phyloP scores from a whole-genome alignment of 2,329 filamentous ascomycete genomes.

The Periconia macrospinosa region DNA sequence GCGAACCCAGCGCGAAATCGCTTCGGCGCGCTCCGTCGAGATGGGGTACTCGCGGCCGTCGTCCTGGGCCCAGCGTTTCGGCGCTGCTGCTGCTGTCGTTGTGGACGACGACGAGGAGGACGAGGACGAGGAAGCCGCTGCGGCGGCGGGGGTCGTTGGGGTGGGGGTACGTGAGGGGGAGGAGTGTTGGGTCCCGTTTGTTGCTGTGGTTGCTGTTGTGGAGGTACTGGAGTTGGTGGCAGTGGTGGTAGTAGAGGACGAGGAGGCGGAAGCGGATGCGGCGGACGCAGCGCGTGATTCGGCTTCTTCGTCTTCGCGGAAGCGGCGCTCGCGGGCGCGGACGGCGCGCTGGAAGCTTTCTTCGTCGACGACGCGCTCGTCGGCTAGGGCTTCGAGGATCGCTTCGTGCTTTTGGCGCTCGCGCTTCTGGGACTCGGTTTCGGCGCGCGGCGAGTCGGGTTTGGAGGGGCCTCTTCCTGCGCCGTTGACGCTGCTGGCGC shows the following conservation, averaged over 20 bases:
- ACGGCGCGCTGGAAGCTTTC: constrained; percentile 66
- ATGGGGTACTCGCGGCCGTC: constrained; percentile 71
- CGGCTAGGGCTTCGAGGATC: constrained; percentile 67
- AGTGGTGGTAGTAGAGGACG: constrained; percentile 3
- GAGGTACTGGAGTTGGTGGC: not conserved
- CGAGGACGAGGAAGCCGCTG: constrained; percentile 1
- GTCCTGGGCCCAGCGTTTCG: constrained; percentile 65
- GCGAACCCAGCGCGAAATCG: constrained; percentile 69
- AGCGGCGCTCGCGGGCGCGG: constrained; percentile 59
- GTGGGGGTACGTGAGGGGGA: constrained; percentile 4
- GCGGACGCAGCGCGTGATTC: constrained; percentile 21
- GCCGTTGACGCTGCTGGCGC: not conserved
- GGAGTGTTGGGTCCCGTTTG: not conserved
- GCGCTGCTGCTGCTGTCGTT: too few relatives aligned
- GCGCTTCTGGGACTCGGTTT: constrained; percentile 58
- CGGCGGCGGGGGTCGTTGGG: constrained; percentile 7
- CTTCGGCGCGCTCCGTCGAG: constrained; percentile 68
- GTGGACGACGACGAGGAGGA: constrained; percentile 6
- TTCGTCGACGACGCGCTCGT: constrained; percentile 70
- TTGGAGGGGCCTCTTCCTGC: not conserved
- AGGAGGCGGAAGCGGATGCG: constrained; percentile 6
- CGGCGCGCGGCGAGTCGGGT: constrained; percentile 19
- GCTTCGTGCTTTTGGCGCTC: constrained; percentile 66
- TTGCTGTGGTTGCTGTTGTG: not conserved
- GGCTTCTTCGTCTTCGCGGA: constrained; percentile 58